These are phyloP conservation scores for Aspergillus oerlinghausenensis DNA, from an alignment of 2,329 filamentous ascomycete genomes.

Conservation along the genomic window DNA sequence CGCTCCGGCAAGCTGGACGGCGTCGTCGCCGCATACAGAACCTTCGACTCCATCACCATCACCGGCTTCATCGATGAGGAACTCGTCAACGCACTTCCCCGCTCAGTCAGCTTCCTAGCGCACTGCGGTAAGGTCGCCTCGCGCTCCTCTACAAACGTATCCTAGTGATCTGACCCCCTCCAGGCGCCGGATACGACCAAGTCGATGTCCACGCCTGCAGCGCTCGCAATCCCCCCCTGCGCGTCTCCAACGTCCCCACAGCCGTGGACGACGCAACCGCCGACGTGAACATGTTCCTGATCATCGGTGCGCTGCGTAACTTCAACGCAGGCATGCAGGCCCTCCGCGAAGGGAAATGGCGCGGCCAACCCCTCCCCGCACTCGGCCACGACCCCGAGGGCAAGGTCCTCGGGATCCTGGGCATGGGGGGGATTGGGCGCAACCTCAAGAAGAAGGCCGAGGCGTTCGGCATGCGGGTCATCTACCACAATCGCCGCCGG, in stretches of 20 bases:
- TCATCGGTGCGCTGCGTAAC: conserved; percentile 73
- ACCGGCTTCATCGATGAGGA: conserved; percentile 70
- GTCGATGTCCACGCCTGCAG: conserved; percentile 70
- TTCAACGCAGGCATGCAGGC: conserved; percentile 63
- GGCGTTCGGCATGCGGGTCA: conserved; percentile 69
- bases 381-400: conserved; percentile 74
- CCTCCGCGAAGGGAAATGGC: conserved; percentile 65
- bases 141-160: neutral
- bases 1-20: conserved; percentile 61
- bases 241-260: conserved; percentile 75
- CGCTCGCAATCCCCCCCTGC: conserved; percentile 53
- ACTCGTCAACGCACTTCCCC: conserved; percentile 52
- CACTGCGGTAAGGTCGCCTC: conserved; percentile 32
- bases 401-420: conserved; percentile 73
- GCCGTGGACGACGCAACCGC: conserved; percentile 80
- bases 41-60: conserved; percentile 58
- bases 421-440: conserved; percentile 80
- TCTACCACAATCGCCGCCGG: conserved; percentile 68
- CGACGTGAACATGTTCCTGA: conserved; percentile 73
- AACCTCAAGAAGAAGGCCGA: conserved; percentile 70
- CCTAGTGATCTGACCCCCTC: neutral
- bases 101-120: conserved; percentile 34
- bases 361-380: conserved; percentile 50
- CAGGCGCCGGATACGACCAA: conserved; percentile 81
- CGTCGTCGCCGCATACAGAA: conserved; percentile 64